phyloP scores from a whole-genome alignment of 1,284 basidiomycete genomes.

The Papiliotrema terrestris region DNA sequence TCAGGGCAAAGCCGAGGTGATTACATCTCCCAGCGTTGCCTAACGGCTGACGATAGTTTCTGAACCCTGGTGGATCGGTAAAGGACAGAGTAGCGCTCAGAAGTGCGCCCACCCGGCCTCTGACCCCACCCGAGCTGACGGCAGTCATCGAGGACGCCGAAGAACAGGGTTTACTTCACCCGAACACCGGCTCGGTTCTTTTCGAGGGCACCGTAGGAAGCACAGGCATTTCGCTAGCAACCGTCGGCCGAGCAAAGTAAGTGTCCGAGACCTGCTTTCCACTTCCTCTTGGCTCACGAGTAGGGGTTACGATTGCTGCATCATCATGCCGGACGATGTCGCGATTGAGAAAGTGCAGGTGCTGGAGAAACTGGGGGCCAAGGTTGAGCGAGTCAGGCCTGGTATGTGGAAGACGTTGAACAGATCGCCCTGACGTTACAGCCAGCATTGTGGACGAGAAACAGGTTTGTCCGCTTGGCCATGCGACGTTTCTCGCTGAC shows the following conservation, averaged over 20 bases:
- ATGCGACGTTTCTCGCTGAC: neutral
- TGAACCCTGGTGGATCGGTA: conserved; percentile 96
- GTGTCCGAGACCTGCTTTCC: conserved; percentile 16
- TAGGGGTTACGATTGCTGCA: conserved; percentile 55
- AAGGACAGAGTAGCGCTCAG: conserved; percentile 93
- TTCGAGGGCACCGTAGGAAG: conserved; percentile 98
- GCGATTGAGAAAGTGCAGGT: conserved; percentile 84
- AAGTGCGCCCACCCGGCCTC: conserved; percentile 55
- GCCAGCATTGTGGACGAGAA: conserved; percentile 92
- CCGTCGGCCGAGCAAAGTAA: conserved; percentile 80
- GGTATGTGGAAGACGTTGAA: conserved; percentile 12
- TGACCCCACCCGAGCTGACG: neutral
- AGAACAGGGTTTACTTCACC: conserved; percentile 71
- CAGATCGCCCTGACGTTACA: neutral
- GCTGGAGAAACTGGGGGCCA: conserved; percentile 77
- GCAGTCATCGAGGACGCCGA: conserved; percentile 93
- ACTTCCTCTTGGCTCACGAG: conserved; percentile 24
- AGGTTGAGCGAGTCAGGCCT: conserved; percentile 77
- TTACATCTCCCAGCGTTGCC: too few relatives aligned
- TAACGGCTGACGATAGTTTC: conserved; percentile 59
- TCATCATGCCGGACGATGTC: conserved; percentile 92
- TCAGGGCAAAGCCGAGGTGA: conserved; percentile 86
- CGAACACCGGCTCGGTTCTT: conserved; percentile 85
- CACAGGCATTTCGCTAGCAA: conserved; percentile 95
- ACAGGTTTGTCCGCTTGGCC: conserved; percentile 58